Evolutionary conservation across 2,329 filamentous ascomycete species (phyloP).

Genomic region (Calonectria pseudoreteaudii): DNA sequence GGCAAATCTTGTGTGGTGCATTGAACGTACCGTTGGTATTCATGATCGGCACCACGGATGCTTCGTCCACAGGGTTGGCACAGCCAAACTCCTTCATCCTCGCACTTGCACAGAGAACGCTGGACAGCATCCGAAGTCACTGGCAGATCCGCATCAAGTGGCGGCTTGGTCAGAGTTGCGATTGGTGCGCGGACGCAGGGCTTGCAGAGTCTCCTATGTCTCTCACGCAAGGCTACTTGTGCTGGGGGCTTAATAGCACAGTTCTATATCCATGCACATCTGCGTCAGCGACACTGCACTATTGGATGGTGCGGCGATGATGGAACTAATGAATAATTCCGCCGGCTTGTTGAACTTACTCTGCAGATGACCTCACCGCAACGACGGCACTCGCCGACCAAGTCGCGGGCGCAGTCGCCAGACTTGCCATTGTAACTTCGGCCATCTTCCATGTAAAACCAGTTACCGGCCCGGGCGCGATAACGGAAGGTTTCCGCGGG

Average conservation of each 20-base stretch:
- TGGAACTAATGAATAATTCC: not conserved
- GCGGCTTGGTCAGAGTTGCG: slow-evolving; percentile 60
- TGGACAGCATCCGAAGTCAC: slow-evolving; percentile 68
- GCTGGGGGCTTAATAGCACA: slow-evolving; percentile 88
- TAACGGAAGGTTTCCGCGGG: slow-evolving; percentile 68
- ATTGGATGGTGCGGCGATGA: not conserved
- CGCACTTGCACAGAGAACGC: slow-evolving; percentile 65
- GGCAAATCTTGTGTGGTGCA: not conserved
- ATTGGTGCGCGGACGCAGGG: slow-evolving; percentile 81
- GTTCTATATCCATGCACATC: slow-evolving; percentile 68
- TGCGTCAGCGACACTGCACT: slow-evolving; percentile 21
- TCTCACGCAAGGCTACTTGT: slow-evolving; percentile 72
- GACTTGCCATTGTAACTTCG: slow-evolving; percentile 73
- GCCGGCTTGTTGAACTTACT: slow-evolving; percentile 62
- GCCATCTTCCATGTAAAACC: slow-evolving; percentile 69
- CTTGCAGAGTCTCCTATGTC: slow-evolving; percentile 84
- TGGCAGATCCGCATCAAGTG: slow-evolving; percentile 57
- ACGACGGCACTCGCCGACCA: slow-evolving; percentile 85
- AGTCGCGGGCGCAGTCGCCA: slow-evolving; percentile 84
- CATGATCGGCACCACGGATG: slow-evolving; percentile 70
- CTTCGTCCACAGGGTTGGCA: slow-evolving; percentile 85
- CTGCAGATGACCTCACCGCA: slow-evolving; percentile 85
- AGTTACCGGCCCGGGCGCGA: slow-evolving; percentile 67
- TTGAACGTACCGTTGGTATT: slow-evolving; percentile 66
- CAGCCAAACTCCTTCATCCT: slow-evolving; percentile 77